Conservation (phyloP, 2,329 filamentous ascomycete genomes). For the Penicillium hordei region DNA sequence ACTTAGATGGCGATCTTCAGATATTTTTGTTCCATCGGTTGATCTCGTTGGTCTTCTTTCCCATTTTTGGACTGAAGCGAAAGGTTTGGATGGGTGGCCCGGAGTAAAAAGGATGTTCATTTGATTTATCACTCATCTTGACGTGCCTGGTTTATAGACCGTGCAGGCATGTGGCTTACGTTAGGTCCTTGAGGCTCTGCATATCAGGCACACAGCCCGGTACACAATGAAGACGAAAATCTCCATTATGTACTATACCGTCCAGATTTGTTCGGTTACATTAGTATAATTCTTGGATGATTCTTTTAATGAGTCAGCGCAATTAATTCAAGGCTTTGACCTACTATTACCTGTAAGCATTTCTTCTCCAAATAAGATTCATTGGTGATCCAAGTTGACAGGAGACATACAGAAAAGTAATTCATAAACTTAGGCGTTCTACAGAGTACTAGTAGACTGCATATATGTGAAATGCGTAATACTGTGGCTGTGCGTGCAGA, state of each 20-base stretch:
- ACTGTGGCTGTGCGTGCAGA: neutral
- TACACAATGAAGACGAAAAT: neutral
- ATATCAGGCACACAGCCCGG: neutral
- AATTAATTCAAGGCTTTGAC: too few species aligned
- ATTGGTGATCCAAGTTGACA: too few species aligned
- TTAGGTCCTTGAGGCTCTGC: neutral
- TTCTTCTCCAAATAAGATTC: too few species aligned
- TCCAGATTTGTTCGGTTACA: too few species aligned
- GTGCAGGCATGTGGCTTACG: neutral
- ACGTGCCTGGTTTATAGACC: neutral
- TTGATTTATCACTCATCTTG: neutral
- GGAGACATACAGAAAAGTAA: too few species aligned
- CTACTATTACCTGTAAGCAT: too few species aligned
- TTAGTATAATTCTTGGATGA: too few species aligned
- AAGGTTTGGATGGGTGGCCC: neutral
- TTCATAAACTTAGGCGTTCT: too few species aligned
- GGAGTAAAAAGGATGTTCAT: neutral
- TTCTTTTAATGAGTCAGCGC: too few species aligned
- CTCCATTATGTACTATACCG: neutral
- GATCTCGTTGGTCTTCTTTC: neutral
- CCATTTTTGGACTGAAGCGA: neutral
- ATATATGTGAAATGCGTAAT: too few species aligned
- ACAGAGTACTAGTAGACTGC: too few species aligned
- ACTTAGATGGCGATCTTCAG: too few species aligned
- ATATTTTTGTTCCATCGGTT: neutral